These are phyloP conservation scores for Emydomyces testavorans DNA, from an alignment of 2,329 filamentous ascomycete genomes.

Conservation along the genomic window DNA sequence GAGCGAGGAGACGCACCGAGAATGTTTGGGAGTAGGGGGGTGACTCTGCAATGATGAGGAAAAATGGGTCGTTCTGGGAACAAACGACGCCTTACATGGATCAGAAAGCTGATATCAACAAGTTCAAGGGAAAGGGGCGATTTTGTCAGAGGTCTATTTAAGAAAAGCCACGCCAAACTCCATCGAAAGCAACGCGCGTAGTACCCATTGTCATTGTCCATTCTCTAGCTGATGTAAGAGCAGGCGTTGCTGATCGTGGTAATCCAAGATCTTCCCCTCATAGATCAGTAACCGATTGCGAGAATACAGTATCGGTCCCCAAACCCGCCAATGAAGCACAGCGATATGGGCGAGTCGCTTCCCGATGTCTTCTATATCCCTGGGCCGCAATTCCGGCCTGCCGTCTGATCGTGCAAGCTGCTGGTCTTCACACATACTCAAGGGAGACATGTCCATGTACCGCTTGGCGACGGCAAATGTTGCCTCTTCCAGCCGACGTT, in stretches of 20 bases:
- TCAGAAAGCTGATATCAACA: too few relatives aligned
- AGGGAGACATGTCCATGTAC: constrained; percentile 33
- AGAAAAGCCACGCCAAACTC: too few relatives aligned
- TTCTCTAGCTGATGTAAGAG: neutral
- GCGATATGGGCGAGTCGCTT: constrained; percentile 71
- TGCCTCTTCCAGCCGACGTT: constrained; percentile 24
- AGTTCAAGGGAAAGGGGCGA: too few relatives aligned
- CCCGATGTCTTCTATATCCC: constrained; percentile 45
- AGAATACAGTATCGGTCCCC: constrained; percentile 61
- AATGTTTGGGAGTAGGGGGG: too few relatives aligned
- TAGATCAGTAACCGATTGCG: neutral
- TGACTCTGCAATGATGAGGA: too few relatives aligned
- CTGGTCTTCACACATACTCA: constrained; percentile 36
- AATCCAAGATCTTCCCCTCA: neutral
- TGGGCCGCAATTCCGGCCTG: constrained; percentile 21
- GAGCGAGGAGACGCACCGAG: too few relatives aligned
- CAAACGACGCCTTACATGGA: too few relatives aligned
- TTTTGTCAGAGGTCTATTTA: too few relatives aligned
- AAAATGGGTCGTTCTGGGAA: too few relatives aligned
- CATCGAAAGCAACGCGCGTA: too few relatives aligned
- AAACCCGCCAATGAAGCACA: constrained; percentile 81
- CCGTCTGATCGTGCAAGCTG: constrained; percentile 20
- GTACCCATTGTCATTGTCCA: neutral
- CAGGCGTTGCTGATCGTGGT: neutral
- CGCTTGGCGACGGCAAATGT: constrained; percentile 26